These are phyloP conservation scores for Neurospora sp. DNA, from an alignment of 495 filamentous ascomycete species.

Conservation along the genomic window DNA sequence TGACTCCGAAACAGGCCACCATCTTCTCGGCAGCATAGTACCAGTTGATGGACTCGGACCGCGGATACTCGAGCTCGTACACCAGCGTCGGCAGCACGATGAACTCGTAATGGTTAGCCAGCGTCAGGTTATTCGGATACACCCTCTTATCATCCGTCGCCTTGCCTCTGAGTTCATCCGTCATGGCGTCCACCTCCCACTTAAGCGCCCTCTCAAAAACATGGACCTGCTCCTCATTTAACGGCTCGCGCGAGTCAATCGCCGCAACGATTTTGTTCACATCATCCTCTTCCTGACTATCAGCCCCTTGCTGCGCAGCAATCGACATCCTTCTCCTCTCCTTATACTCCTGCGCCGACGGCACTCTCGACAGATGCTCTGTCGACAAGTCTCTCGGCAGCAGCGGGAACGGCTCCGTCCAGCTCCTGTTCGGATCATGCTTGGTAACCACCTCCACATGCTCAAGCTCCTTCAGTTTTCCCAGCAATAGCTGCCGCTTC, in stretches of 20 bases:
- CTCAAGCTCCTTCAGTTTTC: constrained; percentile 28
- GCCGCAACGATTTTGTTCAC: constrained; percentile 44
- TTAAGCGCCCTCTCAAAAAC: constrained; percentile 50
- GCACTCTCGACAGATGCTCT: constrained; percentile 27
- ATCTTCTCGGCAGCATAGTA: constrained; percentile 61
- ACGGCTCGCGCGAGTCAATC: constrained; percentile 44
- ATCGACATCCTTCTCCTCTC: constrained; percentile 30
- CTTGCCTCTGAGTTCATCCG: constrained; percentile 54
- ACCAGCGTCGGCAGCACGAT: constrained; percentile 63
- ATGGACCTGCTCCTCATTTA: constrained; percentile 48
- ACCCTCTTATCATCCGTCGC: constrained; percentile 24
- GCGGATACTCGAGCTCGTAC: constrained; percentile 69
- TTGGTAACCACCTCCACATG: constrained; percentile 14
- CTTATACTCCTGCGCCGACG: constrained; percentile 25
- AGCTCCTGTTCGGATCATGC: constrained; percentile 20
- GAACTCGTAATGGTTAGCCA: constrained; percentile 58
- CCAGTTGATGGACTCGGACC: constrained; percentile 59
- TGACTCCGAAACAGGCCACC: constrained; percentile 55
- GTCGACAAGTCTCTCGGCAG: constrained; percentile 22
- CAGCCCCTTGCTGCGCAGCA: constrained; percentile 12
- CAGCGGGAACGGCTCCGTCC: constrained; percentile 15
- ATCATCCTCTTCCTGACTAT: constrained; percentile 24
- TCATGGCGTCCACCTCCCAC: constrained; percentile 51
- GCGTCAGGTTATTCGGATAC: constrained; percentile 60
- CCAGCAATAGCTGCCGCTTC: constrained; percentile 26